Evolutionary conservation across 2,329 filamentous ascomycete genomes (phyloP), one percentile per base, ranked within the genome.

Genomic region (Cordyceps tenuipes): DNA sequence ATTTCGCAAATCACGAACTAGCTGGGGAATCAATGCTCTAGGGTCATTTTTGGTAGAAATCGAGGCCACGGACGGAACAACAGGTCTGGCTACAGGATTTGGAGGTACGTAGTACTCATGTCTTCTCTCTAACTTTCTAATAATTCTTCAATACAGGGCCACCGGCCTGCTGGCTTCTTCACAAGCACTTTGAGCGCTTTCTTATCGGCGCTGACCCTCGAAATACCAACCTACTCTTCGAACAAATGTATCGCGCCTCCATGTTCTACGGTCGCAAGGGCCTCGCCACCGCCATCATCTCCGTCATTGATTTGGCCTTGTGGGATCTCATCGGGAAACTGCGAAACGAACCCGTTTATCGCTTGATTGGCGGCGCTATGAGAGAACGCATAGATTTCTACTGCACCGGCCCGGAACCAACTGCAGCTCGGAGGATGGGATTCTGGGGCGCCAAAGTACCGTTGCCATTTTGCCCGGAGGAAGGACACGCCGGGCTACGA

Each of bases 231-330:
- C 83, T 92, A 64, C 79, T 97, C 34, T 97, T 95, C 71, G 92
- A 97, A 78, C 91, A 95, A 73, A 96, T 97, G 92, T 97, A 96
- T 79, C 86, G 91, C 62, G 89, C 83, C 2, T 95, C 91, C 66
- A 95, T 96, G 90, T 97, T 96, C 79, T 97, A 97, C 70, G 92
- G 92, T 63, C 87, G 92, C 66, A 97, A 97, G 74, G 92, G 92
- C 51, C 84, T 97, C 1, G 89, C 92, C 2, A 83, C 93, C 12
- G 92, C 92, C 57, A 88, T 95, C 69, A 97, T 97, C 69, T 96
- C 91, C 2, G 92, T 96, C 64, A 94, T 97, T 68, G 92, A 97
- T 69, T 82, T 97, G 48, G 92, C 92, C 5, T 75, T 97, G 46
- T 97, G 92, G 92, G 92, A 97, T 77, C 79, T 97, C 47, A 77